Base-by-base conservation (phyloP, 139 green algal species). In the Chlamydomonas urium region DNA sequence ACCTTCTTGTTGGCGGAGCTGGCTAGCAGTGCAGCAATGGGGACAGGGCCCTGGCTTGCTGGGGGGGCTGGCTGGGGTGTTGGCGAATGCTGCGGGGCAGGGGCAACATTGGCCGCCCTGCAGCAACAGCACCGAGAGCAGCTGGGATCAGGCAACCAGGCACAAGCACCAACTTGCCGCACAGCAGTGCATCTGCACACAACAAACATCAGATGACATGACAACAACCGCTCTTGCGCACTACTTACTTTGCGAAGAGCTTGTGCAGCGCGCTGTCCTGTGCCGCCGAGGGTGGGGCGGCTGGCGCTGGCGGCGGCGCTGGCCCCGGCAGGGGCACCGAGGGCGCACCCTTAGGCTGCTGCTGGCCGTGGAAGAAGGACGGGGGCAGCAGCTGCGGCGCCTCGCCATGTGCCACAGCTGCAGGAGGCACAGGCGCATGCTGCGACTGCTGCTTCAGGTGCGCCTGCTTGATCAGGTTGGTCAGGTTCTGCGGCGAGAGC, bases 361-460 rank as follows among this genome's bases (percentile, higher is more conserved):
- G 24, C 53, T 63, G n/a, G n/a, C n/a, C n/a, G n/a, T n/a, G 53
- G 19, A 63, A 63, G 26, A 63, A 63, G 10, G 53, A 63, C n/a
- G 53, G 53, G 6, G 53, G 21, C 42, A 50, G 14, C 42, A 50
- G 14, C 42, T 50, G 42, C 14, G 42, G 42, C 42, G 14, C 14
- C 42, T 21, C 45, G 17, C 17, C 21, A 56, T 56, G 17, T 21
- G 45, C 45, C 17, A 56, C 45, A 56, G 45, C 17, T 26, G 45
- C 21, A 56, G 45, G 17, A 14, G 21, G 53, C 17, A 14, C 53
- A 63, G 53, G 6, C 6, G 6, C 10, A 8, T 63, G 53, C 53
- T 63, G 53, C 53, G 21, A 21, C 53, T 63, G 63, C 38, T 71
- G 63, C 63, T 71, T 71, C 63, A 59, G n/a, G 36, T 56, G 24